Conservation (phyloP, 495 filamentous ascomycete genomes). For the Sordaria brevicollis region DNA sequence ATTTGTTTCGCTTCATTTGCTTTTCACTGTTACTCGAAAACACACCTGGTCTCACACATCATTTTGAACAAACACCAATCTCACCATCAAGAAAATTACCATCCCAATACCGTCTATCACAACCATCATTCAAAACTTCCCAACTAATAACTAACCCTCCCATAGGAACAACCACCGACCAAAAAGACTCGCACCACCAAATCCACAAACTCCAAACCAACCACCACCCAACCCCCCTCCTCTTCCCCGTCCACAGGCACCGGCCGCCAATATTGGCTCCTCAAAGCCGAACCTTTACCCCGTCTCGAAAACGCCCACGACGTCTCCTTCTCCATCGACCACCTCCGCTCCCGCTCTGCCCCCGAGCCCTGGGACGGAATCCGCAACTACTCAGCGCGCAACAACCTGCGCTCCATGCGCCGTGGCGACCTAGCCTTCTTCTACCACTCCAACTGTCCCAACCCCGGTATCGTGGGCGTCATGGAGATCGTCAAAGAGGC, state of each 20-base stretch:
- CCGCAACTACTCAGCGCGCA: conserved; percentile 52
- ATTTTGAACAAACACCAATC: neutral
- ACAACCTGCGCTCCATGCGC: conserved; percentile 85
- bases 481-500: conserved; percentile 88
- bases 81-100: neutral
- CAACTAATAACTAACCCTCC: neutral
- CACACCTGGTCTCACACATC: neutral
- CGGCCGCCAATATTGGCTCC: conserved; percentile 61
- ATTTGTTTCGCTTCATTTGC: too few relatives aligned
- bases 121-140: neutral
- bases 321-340: conserved; percentile 91
- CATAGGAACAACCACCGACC: neutral
- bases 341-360: conserved; percentile 54
- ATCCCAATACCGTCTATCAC: neutral
- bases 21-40: neutral
- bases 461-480: conserved; percentile 80
- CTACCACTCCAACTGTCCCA: conserved; percentile 93
- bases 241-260: neutral
- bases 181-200: conserved; percentile 3
- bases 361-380: conserved; percentile 85
- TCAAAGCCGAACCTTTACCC: conserved; percentile 91
- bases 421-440: conserved; percentile 90
- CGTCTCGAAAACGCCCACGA: conserved; percentile 77
- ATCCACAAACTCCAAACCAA: neutral
- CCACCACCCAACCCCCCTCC: neutral